These are phyloP conservation scores for Talaromyces sp. DNA, from an alignment of 2,329 filamentous ascomycete species.

Conservation along the genomic window DNA sequence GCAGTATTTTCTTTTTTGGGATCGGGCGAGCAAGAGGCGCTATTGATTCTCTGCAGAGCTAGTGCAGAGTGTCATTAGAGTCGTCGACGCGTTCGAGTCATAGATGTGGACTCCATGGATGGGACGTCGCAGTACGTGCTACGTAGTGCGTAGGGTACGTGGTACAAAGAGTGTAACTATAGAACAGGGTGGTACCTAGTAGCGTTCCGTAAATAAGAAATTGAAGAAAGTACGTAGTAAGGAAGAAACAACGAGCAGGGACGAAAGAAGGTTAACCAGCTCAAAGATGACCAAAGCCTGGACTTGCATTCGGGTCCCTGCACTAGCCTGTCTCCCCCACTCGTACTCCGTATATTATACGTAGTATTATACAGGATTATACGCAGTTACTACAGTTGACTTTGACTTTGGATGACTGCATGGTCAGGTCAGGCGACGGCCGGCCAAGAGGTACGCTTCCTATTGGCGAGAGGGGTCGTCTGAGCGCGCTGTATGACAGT, in stretches of 20 bases:
- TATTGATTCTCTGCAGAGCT: not conserved
- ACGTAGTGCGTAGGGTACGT: not conserved
- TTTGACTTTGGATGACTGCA: no score
- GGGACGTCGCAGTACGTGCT: not conserved
- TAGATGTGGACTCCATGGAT: not conserved
- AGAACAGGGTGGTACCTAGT: not conserved
- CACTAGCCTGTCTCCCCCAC: not conserved
- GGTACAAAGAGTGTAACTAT: not conserved
- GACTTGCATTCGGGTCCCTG: constrained; percentile 6
- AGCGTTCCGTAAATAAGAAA: no score
- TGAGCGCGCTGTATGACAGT: no score
- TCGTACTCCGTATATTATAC: not conserved
- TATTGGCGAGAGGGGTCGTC: no score
- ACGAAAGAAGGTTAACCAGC: not conserved
- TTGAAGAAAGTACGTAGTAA: no score
- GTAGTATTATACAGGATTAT: not conserved
- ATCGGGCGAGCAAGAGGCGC: not conserved
- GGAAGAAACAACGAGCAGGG: no score
- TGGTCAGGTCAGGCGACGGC: not conserved
- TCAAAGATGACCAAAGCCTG: not conserved
- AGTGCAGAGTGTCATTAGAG: not conserved
- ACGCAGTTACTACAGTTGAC: no score
- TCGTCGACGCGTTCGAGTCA: not conserved
- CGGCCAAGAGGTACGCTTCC: no score
- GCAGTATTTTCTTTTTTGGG: constrained; percentile 10